phyloP scores from a whole-genome alignment of 1,284 basidiomycete genomes.

The Cryptococcus sp. region DNA sequence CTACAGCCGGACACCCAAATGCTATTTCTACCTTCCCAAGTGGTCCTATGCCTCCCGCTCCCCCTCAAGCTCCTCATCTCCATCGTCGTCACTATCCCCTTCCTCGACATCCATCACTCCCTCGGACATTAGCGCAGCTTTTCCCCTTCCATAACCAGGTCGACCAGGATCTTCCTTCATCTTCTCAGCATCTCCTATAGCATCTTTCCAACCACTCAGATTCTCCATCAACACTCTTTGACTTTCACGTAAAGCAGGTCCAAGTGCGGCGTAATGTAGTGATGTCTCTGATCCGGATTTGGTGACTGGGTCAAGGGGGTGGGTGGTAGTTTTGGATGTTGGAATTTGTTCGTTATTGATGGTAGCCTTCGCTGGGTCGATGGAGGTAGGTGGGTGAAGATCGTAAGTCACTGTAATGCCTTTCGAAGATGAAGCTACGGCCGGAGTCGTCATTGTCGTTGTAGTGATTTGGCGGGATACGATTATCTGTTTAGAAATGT shows the following conservation, averaged over 20 bases:
- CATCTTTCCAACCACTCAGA: slow-evolving; percentile 36
- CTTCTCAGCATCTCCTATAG: slow-evolving; percentile 33
- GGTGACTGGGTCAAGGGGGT: background rate
- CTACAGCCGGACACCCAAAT: no score
- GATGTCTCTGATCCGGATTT: background rate
- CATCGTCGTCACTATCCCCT: no score
- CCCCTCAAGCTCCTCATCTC: no score
- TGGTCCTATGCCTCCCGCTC: no score
- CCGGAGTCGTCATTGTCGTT: no score
- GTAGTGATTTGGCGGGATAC: no score
- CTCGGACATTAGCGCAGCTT: slow-evolving; percentile 26
- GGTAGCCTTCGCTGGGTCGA: slow-evolving; percentile 2
- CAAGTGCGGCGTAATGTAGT: slow-evolving; percentile 25
- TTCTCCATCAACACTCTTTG: slow-evolving; percentile 24
- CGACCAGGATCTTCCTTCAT: slow-evolving; percentile 25
- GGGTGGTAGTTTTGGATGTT: background rate
- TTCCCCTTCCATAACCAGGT: slow-evolving; percentile 24
- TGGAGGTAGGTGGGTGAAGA: slow-evolving; percentile 16
- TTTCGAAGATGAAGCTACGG: background rate
- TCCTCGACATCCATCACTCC: slow-evolving; percentile 6
- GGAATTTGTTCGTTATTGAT: no score
- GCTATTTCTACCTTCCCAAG: no score
- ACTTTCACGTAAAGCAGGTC: slow-evolving; percentile 28
- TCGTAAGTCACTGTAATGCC: slow-evolving; percentile 16
- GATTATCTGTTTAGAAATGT: no score